These are phyloP conservation scores for Kodamaea ohmeri DNA, from an alignment of 1,139 yeast genomes.

Conservation along the genomic window DNA sequence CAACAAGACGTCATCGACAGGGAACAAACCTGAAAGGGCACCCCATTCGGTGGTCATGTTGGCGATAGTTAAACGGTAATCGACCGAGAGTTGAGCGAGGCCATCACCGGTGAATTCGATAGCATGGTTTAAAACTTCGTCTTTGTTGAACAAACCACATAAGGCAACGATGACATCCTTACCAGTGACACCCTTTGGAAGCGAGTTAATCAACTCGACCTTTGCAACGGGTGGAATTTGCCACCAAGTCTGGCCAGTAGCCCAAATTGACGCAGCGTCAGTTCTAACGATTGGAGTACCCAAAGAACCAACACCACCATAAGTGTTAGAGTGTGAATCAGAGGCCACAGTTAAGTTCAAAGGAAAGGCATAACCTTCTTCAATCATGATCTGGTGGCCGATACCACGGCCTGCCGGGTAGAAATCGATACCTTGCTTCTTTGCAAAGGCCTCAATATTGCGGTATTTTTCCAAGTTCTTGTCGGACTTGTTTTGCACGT, in stretches of 20 bases:
- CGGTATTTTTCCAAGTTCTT: slow-evolving; percentile 82
- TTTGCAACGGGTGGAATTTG: slow-evolving; percentile 98
- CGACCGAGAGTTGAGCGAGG: slow-evolving; percentile 69
- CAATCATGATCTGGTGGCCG: slow-evolving; percentile 98
- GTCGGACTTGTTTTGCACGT: slow-evolving; percentile 89
- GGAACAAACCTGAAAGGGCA: slow-evolving; percentile 93
- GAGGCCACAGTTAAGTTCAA: slow-evolving; percentile 91
- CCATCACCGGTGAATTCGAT: slow-evolving; percentile 95
- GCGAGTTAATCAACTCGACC: slow-evolving; percentile 78
- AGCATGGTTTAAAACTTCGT: slow-evolving; percentile 95
- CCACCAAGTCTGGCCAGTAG: slow-evolving; percentile 99
- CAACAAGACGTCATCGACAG: slow-evolving; percentile 76
- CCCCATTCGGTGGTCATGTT: slow-evolving; percentile 99
- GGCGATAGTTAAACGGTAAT: slow-evolving; percentile 92
- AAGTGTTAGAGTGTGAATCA: slow-evolving; percentile 95
- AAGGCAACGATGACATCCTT: slow-evolving; percentile 95
- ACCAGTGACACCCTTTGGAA: slow-evolving; percentile 89
- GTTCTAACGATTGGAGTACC: slow-evolving; percentile 99
- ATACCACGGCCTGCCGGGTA: slow-evolving; percentile 99
- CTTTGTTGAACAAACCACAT: slow-evolving; percentile 93
- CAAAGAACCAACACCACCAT: slow-evolving; percentile 93
- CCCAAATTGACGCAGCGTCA: slow-evolving; percentile 99
- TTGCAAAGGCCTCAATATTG: slow-evolving; percentile 87
- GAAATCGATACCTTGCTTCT: slow-evolving; percentile 90
- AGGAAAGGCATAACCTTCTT: slow-evolving; percentile 98